Percentiles rank a stretch among this genome's conserved stretches.
Conservation (phyloP, 805 yeast species). For the Lachancea mirantina region DNA sequence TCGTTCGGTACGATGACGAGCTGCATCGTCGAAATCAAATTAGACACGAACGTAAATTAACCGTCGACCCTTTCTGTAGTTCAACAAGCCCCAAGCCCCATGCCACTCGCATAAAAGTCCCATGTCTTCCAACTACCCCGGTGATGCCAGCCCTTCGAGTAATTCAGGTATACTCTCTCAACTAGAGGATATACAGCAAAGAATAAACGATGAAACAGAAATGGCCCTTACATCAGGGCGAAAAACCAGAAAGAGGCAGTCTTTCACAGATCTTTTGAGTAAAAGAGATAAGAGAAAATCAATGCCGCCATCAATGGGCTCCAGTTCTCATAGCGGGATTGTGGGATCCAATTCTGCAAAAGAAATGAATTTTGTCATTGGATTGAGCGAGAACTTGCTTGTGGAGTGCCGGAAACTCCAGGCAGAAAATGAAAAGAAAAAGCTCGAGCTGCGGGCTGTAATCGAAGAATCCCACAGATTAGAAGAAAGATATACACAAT, state of each 20-base stretch:
- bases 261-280: constrained; percentile 9
- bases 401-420: constrained; percentile 64
- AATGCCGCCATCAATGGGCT: constrained; percentile 20
- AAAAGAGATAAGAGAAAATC: constrained; percentile 12
- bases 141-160: no score
- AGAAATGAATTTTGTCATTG: constrained; percentile 66
- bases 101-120: no score
- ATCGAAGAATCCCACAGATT: constrained; percentile 37
- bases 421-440: constrained; percentile 50
- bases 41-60: no score
- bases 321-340: constrained; percentile 24
- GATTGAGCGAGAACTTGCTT: constrained; percentile 63
- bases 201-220: constrained; percentile 13
- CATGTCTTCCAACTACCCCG: no score
- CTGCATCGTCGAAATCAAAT: no score
- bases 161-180: no score
- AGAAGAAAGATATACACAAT: constrained; percentile 14
- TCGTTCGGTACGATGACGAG: no score
- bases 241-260: constrained; percentile 2
- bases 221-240: constrained; percentile 6
- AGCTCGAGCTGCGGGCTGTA: constrained; percentile 36
- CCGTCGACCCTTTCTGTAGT: no score
- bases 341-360: constrained; percentile 34
- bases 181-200: constrained; percentile 20
- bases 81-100: no score